A percentile compares a stretch with the other conserved stretches of the same genome.
These are phyloP conservation scores for Fraxinus angustifolia DNA, from an alignment of 305 asterid species.

Conservation along the genomic window DNA sequence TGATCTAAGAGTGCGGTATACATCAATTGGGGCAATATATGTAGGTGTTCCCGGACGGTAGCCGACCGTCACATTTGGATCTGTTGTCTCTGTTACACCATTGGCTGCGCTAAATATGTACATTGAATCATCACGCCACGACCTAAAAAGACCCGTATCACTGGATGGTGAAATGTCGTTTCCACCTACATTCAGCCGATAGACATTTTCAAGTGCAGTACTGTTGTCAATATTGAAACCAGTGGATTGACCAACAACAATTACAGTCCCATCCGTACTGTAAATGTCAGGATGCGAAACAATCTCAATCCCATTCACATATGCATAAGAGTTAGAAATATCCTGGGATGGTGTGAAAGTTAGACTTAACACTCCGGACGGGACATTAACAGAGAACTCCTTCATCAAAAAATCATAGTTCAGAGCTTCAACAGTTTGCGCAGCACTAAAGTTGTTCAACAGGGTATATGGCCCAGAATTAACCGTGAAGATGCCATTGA, in stretches of 20 bases:
- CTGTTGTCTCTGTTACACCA: slow-evolving; percentile 58
- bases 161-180: slow-evolving; percentile 65
- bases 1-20: slow-evolving; percentile 60
- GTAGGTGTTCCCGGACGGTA: slow-evolving; percentile 43
- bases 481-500: slow-evolving; percentile 57
- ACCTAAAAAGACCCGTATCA: slow-evolving; percentile 73
- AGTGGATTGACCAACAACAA: slow-evolving; percentile 43
- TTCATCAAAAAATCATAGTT: slow-evolving; percentile 61
- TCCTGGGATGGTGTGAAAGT: slow-evolving; percentile 56
- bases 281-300: slow-evolving; percentile 80
- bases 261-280: slow-evolving; percentile 40
- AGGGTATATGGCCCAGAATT: slow-evolving; percentile 52
- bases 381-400: slow-evolving; percentile 73
- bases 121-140: slow-evolving; percentile 60
- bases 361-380: slow-evolving; percentile 37
- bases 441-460: slow-evolving; percentile 69
- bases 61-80: slow-evolving; percentile 46
- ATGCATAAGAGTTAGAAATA: slow-evolving; percentile 53
- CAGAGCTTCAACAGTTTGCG: slow-evolving; percentile 55
- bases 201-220: slow-evolving; percentile 67
- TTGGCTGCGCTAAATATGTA: slow-evolving; percentile 51
- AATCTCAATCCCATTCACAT: slow-evolving; percentile 74
- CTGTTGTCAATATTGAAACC: slow-evolving; percentile 43
- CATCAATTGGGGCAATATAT: slow-evolving; percentile 69
- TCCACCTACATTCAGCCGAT: slow-evolving; percentile 84